These are phyloP conservation scores for Colletotrichum sp. DNA, from an alignment of 2,329 filamentous ascomycete species.

Conservation along the genomic window DNA sequence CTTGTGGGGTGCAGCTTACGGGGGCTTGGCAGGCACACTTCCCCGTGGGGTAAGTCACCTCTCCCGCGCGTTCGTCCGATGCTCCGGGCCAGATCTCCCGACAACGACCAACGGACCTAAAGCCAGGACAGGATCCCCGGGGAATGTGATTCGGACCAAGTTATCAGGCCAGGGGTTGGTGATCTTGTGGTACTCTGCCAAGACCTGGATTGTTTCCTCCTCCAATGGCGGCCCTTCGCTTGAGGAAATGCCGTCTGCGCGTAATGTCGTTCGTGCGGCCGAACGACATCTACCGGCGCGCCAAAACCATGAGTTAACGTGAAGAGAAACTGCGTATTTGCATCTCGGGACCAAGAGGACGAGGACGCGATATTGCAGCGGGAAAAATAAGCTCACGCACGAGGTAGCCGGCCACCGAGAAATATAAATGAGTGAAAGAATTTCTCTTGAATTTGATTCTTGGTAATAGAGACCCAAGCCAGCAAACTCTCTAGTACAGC, in stretches of 20 bases:
- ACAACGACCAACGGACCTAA: not conserved
- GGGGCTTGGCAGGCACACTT: not conserved
- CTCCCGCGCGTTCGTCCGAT: not conserved
- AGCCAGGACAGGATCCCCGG: not conserved
- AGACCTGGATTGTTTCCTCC: not conserved
- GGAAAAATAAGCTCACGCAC: no score
- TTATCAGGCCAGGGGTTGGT: not conserved
- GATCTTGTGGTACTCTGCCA: not conserved
- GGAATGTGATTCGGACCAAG: not conserved
- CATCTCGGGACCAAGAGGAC: no score
- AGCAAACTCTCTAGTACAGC: accelerated
- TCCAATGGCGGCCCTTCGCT: not conserved
- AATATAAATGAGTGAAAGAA: not conserved
- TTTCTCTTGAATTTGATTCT: accelerated
- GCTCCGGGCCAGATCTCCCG: not conserved
- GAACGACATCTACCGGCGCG: not conserved
- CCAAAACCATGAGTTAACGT: no score
- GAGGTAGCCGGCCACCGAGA: no score
- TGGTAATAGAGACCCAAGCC: accelerated
- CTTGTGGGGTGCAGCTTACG: not conserved
- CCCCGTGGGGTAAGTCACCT: not conserved
- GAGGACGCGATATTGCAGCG: not conserved
- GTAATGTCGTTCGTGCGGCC: not conserved
- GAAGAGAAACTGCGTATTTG: no score
- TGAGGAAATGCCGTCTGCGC: not conserved